Evolutionary conservation across 345 rosid species (phyloP), one percentile per base, ranked within the genome.

Genomic region (Punica granatum): DNA sequence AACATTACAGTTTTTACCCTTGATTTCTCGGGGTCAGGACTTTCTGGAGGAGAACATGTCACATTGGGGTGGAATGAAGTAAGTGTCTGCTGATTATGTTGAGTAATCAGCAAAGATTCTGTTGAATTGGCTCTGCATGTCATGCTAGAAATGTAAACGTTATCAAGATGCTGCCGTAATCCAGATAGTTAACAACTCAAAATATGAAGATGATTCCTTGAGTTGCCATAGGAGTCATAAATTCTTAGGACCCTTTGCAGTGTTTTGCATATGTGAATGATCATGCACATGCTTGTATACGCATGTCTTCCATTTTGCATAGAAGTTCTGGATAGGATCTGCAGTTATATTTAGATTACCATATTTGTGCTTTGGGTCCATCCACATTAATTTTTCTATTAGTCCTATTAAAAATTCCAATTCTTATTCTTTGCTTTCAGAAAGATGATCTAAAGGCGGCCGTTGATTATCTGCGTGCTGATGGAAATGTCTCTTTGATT

Each of bases 21-120:
- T 75, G 98, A 90, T 77, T 92, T 92, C 73, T 85, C 97, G 39
- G 97, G 98, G 73, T 88, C 98, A 64, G 96, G 97, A 69, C 77
- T 88, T 69, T 90, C 96, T 56, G 92, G 89, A 39, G 96, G 97
- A 66, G 98, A 92, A 64, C 80, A 87, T 78, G 98, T 90, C 36
- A 84, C 90, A 67, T 69, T 92, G 68, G 98, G 98, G 23, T 87
- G 97, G 93, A 72, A 88, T 74, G 98, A 90, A 82, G 93, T 92
- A 76, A 74, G 88, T 73, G 37, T 48, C 66, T 42, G 19, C 44
- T 35, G 14, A 36, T 36, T 31, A 26, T 14, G 30, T 34, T 31
- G 46, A 63, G 1, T 32, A 36, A 39, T 16, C 30, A 18, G 28
- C 30, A 36, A 63, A n/a, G 16, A 41, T 37, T 37, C 26, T 62